Evolutionary conservation across 1,284 basidiomycete species (phyloP).

Genomic region (Veloporphyrellus conicus): DNA sequence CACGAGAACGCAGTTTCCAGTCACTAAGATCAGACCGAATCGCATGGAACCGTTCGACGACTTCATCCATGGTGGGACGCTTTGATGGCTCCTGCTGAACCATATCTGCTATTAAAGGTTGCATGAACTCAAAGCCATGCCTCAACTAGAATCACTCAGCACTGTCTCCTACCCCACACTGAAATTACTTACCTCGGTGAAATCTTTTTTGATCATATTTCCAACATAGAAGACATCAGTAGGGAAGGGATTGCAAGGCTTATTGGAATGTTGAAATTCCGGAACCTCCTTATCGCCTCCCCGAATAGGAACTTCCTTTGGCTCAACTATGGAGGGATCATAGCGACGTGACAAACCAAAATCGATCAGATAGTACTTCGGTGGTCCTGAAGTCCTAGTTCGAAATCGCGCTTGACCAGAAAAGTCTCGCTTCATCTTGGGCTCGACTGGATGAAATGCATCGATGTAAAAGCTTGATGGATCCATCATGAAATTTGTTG

Average conservation of each 20-base stretch:
- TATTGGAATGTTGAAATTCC: conserved; percentile 16
- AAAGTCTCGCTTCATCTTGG: conserved; percentile 18
- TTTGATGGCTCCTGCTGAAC: conserved; percentile 17
- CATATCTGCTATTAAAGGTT: conserved; percentile 18
- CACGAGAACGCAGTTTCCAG: conserved; percentile 21
- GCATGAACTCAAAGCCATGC: conserved; percentile 16
- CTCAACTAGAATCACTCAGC: conserved; percentile 1
- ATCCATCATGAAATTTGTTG: conserved; percentile 38
- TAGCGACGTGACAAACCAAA: conserved; percentile 37
- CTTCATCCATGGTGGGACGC: conserved; percentile 20
- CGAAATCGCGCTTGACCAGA: conserved; percentile 17
- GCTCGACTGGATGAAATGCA: conserved; percentile 24
- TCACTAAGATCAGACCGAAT: conserved; percentile 1
- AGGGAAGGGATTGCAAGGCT: conserved; percentile 33
- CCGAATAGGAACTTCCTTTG: conserved; percentile 19
- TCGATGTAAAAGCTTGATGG: conserved; percentile 26
- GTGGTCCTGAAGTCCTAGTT: conserved; percentile 30
- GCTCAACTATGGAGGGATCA: conserved; percentile 12
- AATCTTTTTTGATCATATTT: conserved; percentile 29
- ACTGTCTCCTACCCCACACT: neutral
- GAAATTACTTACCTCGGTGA: conserved; percentile 24
- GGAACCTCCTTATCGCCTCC: conserved; percentile 28
- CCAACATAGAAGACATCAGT: conserved; percentile 39
- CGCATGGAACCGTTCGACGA: conserved; percentile 8
- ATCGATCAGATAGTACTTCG: conserved; percentile 38